Percentiles rank a stretch among this genome's conserved stretches.
These are phyloP conservation scores for Bipolaris victoriae DNA, from an alignment of 2,329 filamentous ascomycete species.

Conservation along the genomic window DNA sequence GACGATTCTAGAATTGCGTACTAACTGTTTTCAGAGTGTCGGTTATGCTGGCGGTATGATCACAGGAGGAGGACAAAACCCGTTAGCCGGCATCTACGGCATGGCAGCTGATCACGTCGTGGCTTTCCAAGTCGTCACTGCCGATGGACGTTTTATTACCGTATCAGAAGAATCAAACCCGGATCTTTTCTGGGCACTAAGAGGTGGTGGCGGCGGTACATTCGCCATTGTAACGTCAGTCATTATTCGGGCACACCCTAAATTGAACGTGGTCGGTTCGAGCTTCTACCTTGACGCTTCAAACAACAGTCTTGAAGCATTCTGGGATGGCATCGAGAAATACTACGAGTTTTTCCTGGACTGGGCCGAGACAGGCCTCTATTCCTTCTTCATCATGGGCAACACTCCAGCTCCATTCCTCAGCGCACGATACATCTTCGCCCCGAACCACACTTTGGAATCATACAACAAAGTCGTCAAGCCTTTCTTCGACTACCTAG, in stretches of 20 bases:
- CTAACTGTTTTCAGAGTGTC: constrained; percentile 46
- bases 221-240: constrained; percentile 23
- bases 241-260: constrained; percentile 30
- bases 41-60: constrained; percentile 52
- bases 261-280: constrained; percentile 27
- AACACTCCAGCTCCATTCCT: constrained; percentile 15
- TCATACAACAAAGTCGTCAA: constrained; percentile 19
- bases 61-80: constrained; percentile 60
- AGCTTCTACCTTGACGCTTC: constrained; percentile 32
- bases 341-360: constrained; percentile 19
- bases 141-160: constrained; percentile 20
- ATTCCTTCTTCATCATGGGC: constrained; percentile 27
- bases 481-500: constrained; percentile 21
- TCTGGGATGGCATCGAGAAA: constrained; percentile 19
- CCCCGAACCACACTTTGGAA: constrained; percentile 20
- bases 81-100: constrained; percentile 54
- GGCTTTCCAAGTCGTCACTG: constrained; percentile 28
- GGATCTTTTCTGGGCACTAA: constrained; percentile 34
- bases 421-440: constrained; percentile 25
- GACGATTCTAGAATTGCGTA: background rate
- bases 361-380: constrained; percentile 25
- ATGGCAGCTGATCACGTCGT: constrained; percentile 35
- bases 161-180: constrained; percentile 13
- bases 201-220: constrained; percentile 30
- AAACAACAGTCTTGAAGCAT: constrained; percentile 26